Conservation (phyloP, 176 grass and related monocot genomes). For the Musa itinerans region DNA sequence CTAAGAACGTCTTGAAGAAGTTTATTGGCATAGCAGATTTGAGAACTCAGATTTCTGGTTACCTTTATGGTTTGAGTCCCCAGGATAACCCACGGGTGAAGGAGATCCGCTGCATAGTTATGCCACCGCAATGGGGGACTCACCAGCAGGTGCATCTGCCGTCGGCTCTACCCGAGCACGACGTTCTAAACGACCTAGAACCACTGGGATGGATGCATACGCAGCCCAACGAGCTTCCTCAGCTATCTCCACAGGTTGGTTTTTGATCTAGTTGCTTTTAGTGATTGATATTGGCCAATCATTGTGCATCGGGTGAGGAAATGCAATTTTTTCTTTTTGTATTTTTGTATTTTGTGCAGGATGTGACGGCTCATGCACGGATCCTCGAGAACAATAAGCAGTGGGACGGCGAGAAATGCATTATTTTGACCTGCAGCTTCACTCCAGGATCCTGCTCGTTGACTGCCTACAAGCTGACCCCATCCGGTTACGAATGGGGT, state of each 20-base stretch:
- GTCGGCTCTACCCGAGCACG: slow-evolving; percentile 86
- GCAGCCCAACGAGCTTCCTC: slow-evolving; percentile 91
- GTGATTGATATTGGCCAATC: too few species aligned
- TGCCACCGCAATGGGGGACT: slow-evolving; percentile 86
- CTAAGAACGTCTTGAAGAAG: slow-evolving; percentile 97
- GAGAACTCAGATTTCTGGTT: slow-evolving; percentile 76
- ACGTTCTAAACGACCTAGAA: slow-evolving; percentile 85
- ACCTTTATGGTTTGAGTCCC: slow-evolving; percentile 78
- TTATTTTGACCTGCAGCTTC: slow-evolving; percentile 93
- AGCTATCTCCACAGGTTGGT: slow-evolving; percentile 84
- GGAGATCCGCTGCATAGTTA: slow-evolving; percentile 87
- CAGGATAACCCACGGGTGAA: slow-evolving; percentile 97
- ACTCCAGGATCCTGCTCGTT: slow-evolving; percentile 91
- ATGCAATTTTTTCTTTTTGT: too few species aligned
- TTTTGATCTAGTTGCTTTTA: neutral
- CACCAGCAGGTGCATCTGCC: slow-evolving; percentile 95
- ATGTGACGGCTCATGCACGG: slow-evolving; percentile 69
- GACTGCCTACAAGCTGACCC: slow-evolving; percentile 91
- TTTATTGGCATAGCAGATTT: slow-evolving; percentile 99
- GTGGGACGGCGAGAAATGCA: slow-evolving; percentile 98
- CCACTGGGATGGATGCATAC: slow-evolving; percentile 98
- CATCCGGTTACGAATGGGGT: slow-evolving; percentile 91
- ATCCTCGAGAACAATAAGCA: slow-evolving; percentile 92
- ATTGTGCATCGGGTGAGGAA: too few species aligned
- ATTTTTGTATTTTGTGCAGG: slow-evolving; percentile 25